These are phyloP conservation scores for Staphylotrichum tortipilum DNA, from an alignment of 495 filamentous ascomycete species.

Conservation along the genomic window DNA sequence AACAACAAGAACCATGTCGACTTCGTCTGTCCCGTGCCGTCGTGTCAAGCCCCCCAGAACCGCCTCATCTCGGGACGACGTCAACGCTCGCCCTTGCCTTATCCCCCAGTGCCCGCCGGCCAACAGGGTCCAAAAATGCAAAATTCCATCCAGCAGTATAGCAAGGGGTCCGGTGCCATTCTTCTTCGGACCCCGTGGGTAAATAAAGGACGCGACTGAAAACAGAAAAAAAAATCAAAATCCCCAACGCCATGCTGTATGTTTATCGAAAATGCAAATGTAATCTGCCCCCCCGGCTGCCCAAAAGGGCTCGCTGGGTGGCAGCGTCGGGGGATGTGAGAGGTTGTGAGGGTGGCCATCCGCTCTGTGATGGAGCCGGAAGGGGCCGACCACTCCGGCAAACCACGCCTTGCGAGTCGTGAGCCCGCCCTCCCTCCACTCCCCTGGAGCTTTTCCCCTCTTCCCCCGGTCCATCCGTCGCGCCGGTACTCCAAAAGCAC, in stretches of 20 bases:
- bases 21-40: no score
- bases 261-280: conserved; percentile 13
- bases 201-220: no score
- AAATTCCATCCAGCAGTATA: not conserved
- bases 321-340: not conserved
- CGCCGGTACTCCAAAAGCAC: not conserved
- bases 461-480: no score
- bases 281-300: not conserved
- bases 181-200: no score
- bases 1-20: no score
- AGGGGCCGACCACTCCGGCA: not conserved
- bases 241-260: conserved; percentile 23
- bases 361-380: not conserved
- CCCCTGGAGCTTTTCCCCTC: no score
- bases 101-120: no score
- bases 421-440: no score
- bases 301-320: not conserved
- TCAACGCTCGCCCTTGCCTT: no score
- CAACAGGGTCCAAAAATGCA: not conserved
- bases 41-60: no score
- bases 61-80: no score
- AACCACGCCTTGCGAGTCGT: not conserved
- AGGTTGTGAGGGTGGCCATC: no score
- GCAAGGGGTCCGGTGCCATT: not conserved
- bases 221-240: conserved; percentile 7